Evolutionary conservation across 257 asterid genomes (phyloP), one percentile per base, ranked within the genome.

Genomic region (Oldenlandia corymbosa): DNA sequence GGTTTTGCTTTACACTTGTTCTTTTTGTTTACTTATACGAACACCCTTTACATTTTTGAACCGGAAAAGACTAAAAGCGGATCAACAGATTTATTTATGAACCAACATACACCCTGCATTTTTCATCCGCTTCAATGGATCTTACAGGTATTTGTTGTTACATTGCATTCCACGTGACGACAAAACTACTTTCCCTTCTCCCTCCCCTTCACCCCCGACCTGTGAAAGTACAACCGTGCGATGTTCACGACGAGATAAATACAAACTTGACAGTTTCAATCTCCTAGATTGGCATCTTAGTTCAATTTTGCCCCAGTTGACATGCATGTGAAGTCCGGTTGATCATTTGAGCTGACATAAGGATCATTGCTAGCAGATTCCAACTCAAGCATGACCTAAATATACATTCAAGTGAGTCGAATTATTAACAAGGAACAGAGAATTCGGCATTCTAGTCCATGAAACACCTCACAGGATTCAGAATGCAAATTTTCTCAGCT

Each of bases 341-440:
- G 77, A 55, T 80, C 77, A 11, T 83, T 85, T 8, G 80, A 92
- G 72, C 70, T 78, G 74, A 87, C 81, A 10, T 39, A 64, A 65
- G 82, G 85, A 53, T 81, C 77, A 16, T 85, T 63, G 24, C 73
- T 81, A 7, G 96, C 81, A 0, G 79, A 69, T 58, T 89, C 97
- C 34, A 92, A 77, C 77, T 92, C 99, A 58, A 92, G 73, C 39
- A 89, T 61, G n/a, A 84, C 86, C 99, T 92, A 81, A 66, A 74
- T 50, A 49, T 42, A 65, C 63, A 32, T 60, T 13, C 16, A 63
- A 62, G 47, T 23, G 34, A 50, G 5, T 14, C 23, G n/a, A n/a
- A n/a, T n/a, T 13, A 32, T 16, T 30, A 53, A 7, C 32, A 24
- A 3, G 36, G 20, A 16, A 56, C 64, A 43, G n/a, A 18, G 42